Evolutionary conservation across 148 eudicot genomes (phyloP).

Genomic region (Fagopyrum homotropicum): DNA sequence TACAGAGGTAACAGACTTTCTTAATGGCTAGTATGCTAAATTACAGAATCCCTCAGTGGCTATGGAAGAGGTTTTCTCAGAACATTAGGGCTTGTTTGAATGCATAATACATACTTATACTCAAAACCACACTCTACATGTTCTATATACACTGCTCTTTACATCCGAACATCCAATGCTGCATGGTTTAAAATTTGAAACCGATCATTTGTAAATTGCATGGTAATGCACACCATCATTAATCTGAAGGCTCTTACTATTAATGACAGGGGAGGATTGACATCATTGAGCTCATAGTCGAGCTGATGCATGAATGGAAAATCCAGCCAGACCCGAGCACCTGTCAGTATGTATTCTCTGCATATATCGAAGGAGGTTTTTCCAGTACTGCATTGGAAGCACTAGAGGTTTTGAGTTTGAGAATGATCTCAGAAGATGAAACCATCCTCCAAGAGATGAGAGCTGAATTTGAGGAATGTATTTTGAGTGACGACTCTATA

Average conservation of each 20-base stretch:
- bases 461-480: constrained; percentile 32
- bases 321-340: constrained; percentile 71
- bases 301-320: constrained; percentile 49
- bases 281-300: constrained; percentile 50
- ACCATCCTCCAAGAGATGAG: constrained; percentile 30
- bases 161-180: too few relatives aligned
- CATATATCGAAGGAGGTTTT: constrained; percentile 42
- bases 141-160: too few relatives aligned
- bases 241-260: constrained; percentile 1
- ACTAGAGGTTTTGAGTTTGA: constrained; percentile 69
- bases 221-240: background rate
- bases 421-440: constrained; percentile 66
- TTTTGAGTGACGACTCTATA: constrained; percentile 46
- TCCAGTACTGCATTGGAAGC: constrained; percentile 72
- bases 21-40: background rate
- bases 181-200: too few relatives aligned
- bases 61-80: background rate
- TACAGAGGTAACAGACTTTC: constrained; percentile 34
- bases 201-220: too few relatives aligned
- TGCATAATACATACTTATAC: too few relatives aligned
- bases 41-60: background rate
- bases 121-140: too few relatives aligned
- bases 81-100: background rate
- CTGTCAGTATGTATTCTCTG: constrained; percentile 50
- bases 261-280: constrained; percentile 58